A percentile compares a stretch with the other conserved stretches of the same genome.
These are phyloP conservation scores for Capronia americana DNA, from an alignment of 2,329 filamentous ascomycete genomes.

Conservation along the genomic window DNA sequence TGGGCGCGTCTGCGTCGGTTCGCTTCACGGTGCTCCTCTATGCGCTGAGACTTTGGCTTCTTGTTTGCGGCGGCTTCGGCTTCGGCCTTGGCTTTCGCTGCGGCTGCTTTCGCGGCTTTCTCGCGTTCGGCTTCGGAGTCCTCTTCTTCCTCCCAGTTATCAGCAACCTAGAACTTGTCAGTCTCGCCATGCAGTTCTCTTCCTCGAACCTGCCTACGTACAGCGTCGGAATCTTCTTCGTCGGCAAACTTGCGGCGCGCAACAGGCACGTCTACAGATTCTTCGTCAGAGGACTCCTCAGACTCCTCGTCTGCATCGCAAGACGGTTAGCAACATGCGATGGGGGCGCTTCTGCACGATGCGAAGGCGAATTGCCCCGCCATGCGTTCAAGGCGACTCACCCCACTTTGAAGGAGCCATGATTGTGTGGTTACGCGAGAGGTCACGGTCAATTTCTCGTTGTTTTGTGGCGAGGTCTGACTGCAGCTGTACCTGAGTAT, in stretches of 20 bases:
- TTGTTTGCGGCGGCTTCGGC: slow-evolving; percentile 87
- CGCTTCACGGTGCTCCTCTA: slow-evolving; percentile 77
- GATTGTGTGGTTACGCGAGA: slow-evolving; percentile 35
- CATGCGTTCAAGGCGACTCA: slow-evolving; percentile 44
- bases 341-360: background rate
- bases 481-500: background rate
- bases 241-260: slow-evolving; percentile 82
- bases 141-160: slow-evolving; percentile 95
- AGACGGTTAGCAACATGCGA: background rate
- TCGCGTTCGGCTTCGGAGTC: slow-evolving; percentile 97
- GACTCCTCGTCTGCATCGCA: slow-evolving; percentile 56
- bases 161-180: slow-evolving; percentile 71
- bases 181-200: slow-evolving; percentile 7
- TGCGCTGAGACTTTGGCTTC: slow-evolving; percentile 85
- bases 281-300: slow-evolving; percentile 45
- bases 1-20: slow-evolving; percentile 65
- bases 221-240: slow-evolving; percentile 84
- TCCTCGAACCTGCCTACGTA: slow-evolving; percentile 51
- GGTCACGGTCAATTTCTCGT: background rate
- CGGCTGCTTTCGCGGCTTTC: slow-evolving; percentile 85
- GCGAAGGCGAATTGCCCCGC: background rate
- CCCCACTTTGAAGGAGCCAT: slow-evolving; percentile 59
- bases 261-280: slow-evolving; percentile 45
- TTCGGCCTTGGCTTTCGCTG: slow-evolving; percentile 86
- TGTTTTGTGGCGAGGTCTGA: background rate